Percentiles rank a stretch among this genome's conserved stretches.
phyloP scores from a whole-genome alignment of 1,284 basidiomycete genomes.

The Cutaneotrichosporon sp. region DNA sequence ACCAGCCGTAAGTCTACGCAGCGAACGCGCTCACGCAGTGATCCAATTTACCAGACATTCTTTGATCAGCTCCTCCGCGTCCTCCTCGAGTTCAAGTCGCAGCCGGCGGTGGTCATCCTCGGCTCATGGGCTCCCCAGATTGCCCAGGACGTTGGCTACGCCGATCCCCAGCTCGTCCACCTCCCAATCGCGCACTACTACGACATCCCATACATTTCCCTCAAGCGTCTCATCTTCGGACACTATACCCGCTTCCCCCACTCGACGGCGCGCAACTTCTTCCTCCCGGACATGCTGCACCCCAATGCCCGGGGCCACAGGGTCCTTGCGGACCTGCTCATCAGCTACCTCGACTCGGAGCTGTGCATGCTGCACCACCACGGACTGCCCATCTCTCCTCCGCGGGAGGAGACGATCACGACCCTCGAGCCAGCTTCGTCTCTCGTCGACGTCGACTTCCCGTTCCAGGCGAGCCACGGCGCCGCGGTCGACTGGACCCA shows the following conservation, averaged over 20 bases:
- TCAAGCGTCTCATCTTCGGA: conserved; percentile 46
- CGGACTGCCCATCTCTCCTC: conserved; percentile 32
- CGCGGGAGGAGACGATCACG: conserved; percentile 28
- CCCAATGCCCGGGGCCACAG: conserved; percentile 47
- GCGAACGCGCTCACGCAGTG: conserved; percentile 16
- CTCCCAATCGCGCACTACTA: conserved; percentile 47
- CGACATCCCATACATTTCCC: conserved; percentile 45
- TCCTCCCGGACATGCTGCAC: conserved; percentile 39
- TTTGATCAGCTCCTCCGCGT: conserved; percentile 49
- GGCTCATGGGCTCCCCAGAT: conserved; percentile 45
- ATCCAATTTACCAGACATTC: conserved; percentile 38
- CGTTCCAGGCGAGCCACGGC: neutral
- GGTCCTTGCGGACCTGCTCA: conserved; percentile 44
- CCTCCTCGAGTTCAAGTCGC: conserved; percentile 40
- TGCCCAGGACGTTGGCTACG: conserved; percentile 45
- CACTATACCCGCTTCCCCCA: conserved; percentile 44
- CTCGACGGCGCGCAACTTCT: conserved; percentile 38
- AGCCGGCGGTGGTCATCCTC: conserved; percentile 46
- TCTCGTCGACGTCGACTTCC: conserved; percentile 31
- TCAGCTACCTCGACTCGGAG: conserved; percentile 47
- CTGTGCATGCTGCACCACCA: conserved; percentile 40
- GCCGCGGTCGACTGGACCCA: conserved; percentile 6
- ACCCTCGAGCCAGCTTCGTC: conserved; percentile 25
- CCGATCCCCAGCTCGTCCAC: conserved; percentile 46
- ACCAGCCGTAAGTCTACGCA: conserved; percentile 37